Evolutionary conservation across 371 early-diverging fungal species (phyloP).

Genomic region (Haplosporangium sp.): DNA sequence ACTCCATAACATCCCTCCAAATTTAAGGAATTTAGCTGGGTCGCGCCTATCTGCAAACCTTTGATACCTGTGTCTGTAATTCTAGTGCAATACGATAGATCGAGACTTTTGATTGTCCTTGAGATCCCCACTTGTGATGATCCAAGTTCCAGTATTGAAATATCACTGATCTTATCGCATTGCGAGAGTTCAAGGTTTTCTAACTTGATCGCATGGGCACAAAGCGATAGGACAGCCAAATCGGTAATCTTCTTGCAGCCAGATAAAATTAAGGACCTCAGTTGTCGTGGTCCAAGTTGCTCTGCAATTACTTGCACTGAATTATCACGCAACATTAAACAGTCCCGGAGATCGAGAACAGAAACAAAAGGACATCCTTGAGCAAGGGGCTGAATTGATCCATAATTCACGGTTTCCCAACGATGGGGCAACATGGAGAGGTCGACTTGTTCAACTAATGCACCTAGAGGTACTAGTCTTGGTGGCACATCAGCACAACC

Average conservation of each 20-base stretch:
- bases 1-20: conserved; percentile 51
- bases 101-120: conserved; percentile 31
- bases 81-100: conserved; percentile 36
- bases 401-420: conserved; percentile 39
- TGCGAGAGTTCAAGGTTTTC: conserved; percentile 41
- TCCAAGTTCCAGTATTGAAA: conserved; percentile 35
- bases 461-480: conserved; percentile 11
- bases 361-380: conserved; percentile 32
- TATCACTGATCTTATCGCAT: conserved; percentile 36
- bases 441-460: conserved; percentile 25
- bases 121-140: conserved; percentile 14
- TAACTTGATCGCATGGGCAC: conserved; percentile 18
- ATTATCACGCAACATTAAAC: conserved; percentile 29
- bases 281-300: conserved; percentile 21
- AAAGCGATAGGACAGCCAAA: conserved; percentile 21
- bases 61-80: conserved; percentile 36
- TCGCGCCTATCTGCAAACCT: conserved; percentile 20
- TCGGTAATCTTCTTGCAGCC: conserved; percentile 39
- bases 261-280: conserved; percentile 33
- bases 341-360: conserved; percentile 28
- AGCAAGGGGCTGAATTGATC: conserved; percentile 17
- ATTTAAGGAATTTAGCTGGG: conserved; percentile 19
- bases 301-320: conserved; percentile 31
- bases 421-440: conserved; percentile 54
- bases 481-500: background rate